A percentile compares a stretch with the other conserved stretches of the same genome.
phyloP scores from a whole-genome alignment of 768 basidiomycete genomes.

The Tremella mesenterica region DNA sequence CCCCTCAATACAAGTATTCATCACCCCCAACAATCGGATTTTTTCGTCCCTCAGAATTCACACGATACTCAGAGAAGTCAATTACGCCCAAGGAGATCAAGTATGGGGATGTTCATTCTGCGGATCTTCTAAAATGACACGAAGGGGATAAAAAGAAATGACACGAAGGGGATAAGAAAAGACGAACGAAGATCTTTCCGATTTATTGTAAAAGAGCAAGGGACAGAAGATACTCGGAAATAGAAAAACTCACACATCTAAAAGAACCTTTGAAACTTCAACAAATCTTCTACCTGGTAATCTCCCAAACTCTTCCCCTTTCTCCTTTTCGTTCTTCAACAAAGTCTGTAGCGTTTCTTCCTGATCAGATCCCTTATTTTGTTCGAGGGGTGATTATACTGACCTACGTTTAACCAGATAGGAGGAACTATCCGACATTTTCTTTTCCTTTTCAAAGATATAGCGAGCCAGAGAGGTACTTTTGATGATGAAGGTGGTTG shows the following conservation, averaged over 20 bases:
- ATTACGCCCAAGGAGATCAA: too few relatives aligned
- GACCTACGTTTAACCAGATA: conserved; percentile 78
- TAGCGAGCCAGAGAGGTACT: conserved; percentile 94
- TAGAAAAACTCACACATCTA: conserved; percentile 69
- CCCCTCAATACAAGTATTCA: neutral
- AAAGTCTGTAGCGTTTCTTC: conserved; percentile 73
- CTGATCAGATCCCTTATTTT: neutral
- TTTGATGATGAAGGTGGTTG: conserved; percentile 72
- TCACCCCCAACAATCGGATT: neutral
- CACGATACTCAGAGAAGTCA: neutral
- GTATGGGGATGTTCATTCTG: too few relatives aligned
- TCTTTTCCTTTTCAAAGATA: conserved; percentile 85
- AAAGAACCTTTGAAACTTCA: conserved; percentile 79
- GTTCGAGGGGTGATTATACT: conserved; percentile 31
- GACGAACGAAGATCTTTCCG: too few relatives aligned
- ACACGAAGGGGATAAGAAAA: too few relatives aligned
- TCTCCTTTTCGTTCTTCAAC: conserved; percentile 63
- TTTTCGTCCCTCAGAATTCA: neutral
- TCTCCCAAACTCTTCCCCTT: conserved; percentile 59
- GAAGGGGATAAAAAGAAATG: too few relatives aligned
- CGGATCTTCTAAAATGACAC: too few relatives aligned
- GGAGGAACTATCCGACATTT: conserved; percentile 90
- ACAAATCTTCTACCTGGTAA: conserved; percentile 73
- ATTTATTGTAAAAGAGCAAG: too few relatives aligned
- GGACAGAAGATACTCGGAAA: conserved; percentile 6